These are phyloP conservation scores for Solanum medicagineum DNA, from an alignment of 257 asterid species.

Conservation along the genomic window DNA sequence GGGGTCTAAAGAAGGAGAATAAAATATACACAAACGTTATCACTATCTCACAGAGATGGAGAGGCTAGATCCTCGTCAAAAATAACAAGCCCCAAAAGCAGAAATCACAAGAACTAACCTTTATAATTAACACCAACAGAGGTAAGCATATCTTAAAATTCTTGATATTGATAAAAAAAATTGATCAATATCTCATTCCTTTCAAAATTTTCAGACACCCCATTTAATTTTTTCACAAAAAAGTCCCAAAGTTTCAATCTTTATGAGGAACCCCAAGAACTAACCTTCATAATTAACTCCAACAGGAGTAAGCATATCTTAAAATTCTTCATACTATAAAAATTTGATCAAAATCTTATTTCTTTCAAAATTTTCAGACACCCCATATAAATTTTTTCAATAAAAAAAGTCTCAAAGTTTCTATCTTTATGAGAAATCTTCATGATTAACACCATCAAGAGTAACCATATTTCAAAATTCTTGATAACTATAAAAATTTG, in stretches of 20 bases:
- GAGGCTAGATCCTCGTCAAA: too few relatives aligned
- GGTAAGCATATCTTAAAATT: conserved; percentile 30
- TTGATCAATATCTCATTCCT: neutral
- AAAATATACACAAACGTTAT: too few relatives aligned
- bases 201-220: neutral
- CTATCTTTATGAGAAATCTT: conserved; percentile 17
- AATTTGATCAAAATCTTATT: neutral
- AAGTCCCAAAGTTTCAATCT: neutral
- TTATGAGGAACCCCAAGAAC: neutral
- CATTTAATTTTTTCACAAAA: neutral
- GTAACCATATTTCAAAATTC: conserved; percentile 24
- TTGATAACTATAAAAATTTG: neutral
- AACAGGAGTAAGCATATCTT: conserved; percentile 41
- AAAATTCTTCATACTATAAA: neutral
- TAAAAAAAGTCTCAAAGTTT: neutral
- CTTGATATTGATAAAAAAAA: neutral
- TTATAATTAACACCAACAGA: conserved; percentile 81
- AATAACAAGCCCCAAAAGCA: conserved; percentile 3
- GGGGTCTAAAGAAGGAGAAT: too few relatives aligned
- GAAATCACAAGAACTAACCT: conserved; percentile 34
- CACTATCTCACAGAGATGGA: too few relatives aligned
- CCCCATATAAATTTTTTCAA: neutral
- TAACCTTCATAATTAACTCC: conserved; percentile 85
- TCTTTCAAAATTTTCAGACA: neutral
- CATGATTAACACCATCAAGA: conserved; percentile 76